These are phyloP conservation scores for Papiliotrema terrestris DNA, from an alignment of 1,284 basidiomycete genomes.

Conservation along the genomic window DNA sequence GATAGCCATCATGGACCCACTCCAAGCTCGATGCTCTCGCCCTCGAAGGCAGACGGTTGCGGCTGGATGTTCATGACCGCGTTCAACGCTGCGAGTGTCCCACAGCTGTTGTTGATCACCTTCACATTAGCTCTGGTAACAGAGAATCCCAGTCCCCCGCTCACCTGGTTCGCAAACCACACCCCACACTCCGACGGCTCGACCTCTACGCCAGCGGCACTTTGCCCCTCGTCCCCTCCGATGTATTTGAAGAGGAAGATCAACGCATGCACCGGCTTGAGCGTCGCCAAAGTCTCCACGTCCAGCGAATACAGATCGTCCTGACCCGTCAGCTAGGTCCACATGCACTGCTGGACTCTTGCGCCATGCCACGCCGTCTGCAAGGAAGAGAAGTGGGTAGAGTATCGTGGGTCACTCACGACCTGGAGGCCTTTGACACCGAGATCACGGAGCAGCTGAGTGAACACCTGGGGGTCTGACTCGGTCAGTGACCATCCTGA, in stretches of 20 bases:
- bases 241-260: slow-evolving; percentile 94
- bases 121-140: slow-evolving; percentile 12
- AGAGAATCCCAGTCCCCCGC: slow-evolving; percentile 5
- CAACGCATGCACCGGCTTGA: slow-evolving; percentile 78
- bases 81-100: slow-evolving; percentile 86
- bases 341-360: background rate
- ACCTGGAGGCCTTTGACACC: slow-evolving; percentile 53
- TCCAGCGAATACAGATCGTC: slow-evolving; percentile 89
- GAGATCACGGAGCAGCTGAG: slow-evolving; percentile 48
- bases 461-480: slow-evolving; percentile 52
- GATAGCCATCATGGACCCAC: slow-evolving; percentile 12
- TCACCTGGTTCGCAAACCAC: slow-evolving; percentile 78
- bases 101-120: slow-evolving; percentile 90
- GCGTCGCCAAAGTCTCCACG: slow-evolving; percentile 60
- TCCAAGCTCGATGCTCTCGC: slow-evolving; percentile 59
- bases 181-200: slow-evolving; percentile 69
- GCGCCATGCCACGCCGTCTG: background rate
- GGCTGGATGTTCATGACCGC: slow-evolving; percentile 73
- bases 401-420: slow-evolving; percentile 26
- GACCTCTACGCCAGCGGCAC: slow-evolving; percentile 46
- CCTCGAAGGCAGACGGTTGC: slow-evolving; percentile 13
- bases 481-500: slow-evolving; percentile 50
- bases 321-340: slow-evolving; percentile 7
- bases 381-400: background rate
- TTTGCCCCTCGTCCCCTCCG: slow-evolving; percentile 53